Conservation (phyloP, 306 rosid genomes). For the Fragaria nilgerrensis region DNA sequence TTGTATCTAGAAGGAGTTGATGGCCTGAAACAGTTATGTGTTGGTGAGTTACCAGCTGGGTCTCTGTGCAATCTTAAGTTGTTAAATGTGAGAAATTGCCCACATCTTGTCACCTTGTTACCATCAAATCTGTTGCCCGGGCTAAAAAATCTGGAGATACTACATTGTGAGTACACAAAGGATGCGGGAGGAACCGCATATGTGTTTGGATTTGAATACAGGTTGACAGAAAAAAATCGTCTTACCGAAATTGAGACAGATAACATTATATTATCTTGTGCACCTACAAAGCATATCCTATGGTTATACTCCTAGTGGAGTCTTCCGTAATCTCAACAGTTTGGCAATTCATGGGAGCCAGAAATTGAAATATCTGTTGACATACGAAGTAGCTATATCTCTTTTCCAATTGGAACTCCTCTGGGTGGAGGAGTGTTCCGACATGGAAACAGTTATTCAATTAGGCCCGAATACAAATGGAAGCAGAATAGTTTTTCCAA, state of each 20-base stretch:
- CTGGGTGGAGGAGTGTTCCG: background rate
- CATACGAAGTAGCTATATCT: background rate
- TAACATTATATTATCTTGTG: background rate
- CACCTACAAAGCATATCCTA: background rate
- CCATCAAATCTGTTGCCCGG: background rate
- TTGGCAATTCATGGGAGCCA: background rate
- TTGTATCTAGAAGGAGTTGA: background rate
- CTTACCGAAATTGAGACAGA: background rate
- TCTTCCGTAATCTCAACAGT: background rate
- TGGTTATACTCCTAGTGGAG: accelerated
- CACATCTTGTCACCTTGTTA: background rate
- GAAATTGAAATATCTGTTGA: background rate
- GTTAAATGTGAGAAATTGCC: background rate
- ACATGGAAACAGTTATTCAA: background rate
- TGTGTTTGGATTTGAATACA: background rate
- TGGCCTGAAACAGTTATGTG: accelerated
- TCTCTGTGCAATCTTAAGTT: background rate
- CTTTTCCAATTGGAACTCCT: background rate
- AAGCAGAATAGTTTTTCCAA: background rate
- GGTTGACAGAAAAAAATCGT: background rate
- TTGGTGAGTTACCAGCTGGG: background rate
- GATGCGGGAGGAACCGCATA: background rate
- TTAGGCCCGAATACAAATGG: accelerated
- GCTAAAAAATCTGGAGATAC: background rate
- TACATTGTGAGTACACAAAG: background rate